Evolutionary conservation across 2,329 filamentous ascomycete genomes (phyloP), one percentile per base, ranked within the genome.

Genomic region (Microsporum ferrugineum): DNA sequence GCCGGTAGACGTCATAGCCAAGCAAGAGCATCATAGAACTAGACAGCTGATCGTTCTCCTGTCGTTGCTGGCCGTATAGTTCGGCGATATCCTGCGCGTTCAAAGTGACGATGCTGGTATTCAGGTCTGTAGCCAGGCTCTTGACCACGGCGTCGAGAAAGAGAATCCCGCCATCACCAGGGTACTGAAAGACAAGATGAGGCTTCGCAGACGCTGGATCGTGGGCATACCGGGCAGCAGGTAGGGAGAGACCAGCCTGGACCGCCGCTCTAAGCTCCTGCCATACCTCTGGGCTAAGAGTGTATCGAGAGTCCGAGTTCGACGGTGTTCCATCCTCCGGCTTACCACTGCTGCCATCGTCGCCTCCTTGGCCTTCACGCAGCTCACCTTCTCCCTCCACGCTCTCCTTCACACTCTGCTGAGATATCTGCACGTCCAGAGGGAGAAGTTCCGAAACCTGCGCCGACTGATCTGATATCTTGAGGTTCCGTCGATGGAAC

Each of bases 71-170:
- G 41, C 69, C 53, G 34, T 65, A 76, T 8, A 78, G 64, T 63
- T 77, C 72, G 31, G 75, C 73, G 62, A 78, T 77, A 66, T 78
- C 77, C 63, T 77, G 75, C 14, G 75, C 75, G 65, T 77, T 75
- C 53, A 78, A 68, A 0, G 72, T 76, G 51, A 77, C 69, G 58
- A 78, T 58, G 64, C 77, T 73, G 33, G 73, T 70, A 10, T 70
- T 66, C 75, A 88, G 75, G 38, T 84, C 79, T 10, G 76, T 75
- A 0, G 88, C 87, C 49, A 87, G 75, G 58, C 83, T 79, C 62
- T 83, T 79, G 1, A 91, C 81, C n/a, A 88, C 75, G 2, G 76
- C 73, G 64, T 86, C 80, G 39, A 89, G 72, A 63, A 81, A 79
- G 55, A 72, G 70, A 60, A 78, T 81, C 43, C 77, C 80, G 55